Percentiles rank a stretch among this genome's conserved stretches.
Conservation (phyloP, 164 flowering plant genomes). For the Vitis labrusca region DNA sequence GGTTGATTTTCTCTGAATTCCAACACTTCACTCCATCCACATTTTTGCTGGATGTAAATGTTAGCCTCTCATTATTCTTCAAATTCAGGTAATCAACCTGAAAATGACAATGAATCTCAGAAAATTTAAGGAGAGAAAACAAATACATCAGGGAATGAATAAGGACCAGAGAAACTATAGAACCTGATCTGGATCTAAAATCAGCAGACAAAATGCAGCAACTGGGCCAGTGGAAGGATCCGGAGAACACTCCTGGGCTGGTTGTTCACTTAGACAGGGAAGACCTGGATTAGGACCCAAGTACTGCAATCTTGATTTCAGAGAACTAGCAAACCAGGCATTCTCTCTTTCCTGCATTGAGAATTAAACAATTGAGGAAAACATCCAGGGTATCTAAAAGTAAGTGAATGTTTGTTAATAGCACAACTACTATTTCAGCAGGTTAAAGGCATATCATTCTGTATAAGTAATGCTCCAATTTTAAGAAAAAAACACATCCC, state of each 20-base stretch:
- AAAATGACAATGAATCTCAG: neutral
- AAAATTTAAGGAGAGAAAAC: neutral
- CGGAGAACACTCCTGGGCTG: slow-evolving; percentile 27
- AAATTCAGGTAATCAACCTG: slow-evolving; percentile 93
- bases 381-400: neutral
- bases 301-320: slow-evolving; percentile 71
- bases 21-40: slow-evolving; percentile 47
- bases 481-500: too few relatives aligned
- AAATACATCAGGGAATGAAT: neutral
- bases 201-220: slow-evolving; percentile 29
- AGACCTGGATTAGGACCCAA: slow-evolving; percentile 70
- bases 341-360: slow-evolving; percentile 72
- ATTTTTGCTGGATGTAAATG: slow-evolving; percentile 32
- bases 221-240: slow-evolving; percentile 71
- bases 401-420: too few relatives aligned
- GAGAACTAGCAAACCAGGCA: slow-evolving; percentile 79
- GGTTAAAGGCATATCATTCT: too few relatives aligned
- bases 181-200: slow-evolving; percentile 44
- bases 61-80: slow-evolving; percentile 64
- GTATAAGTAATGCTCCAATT: too few relatives aligned
- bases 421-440: too few relatives aligned
- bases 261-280: slow-evolving; percentile 55
- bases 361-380: slow-evolving; percentile 10
- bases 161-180: neutral
- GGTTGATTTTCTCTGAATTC: slow-evolving; percentile 58